Conservation (phyloP, 75 land plant genomes). For the Gnetum montanum region DNA sequence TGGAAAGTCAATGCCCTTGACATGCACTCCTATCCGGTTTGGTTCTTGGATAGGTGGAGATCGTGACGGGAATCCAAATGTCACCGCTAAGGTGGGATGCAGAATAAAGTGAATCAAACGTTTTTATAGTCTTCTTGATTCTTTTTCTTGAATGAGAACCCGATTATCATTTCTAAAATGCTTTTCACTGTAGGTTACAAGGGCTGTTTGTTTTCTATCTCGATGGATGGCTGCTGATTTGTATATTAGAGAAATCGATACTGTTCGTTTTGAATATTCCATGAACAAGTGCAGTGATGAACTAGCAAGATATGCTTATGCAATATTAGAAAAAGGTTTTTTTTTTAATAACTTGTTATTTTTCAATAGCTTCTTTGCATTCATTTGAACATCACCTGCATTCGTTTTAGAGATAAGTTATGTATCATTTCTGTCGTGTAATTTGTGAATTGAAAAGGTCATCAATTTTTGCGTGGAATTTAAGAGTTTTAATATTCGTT, state of each 20-base stretch:
- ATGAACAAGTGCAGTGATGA: conserved; percentile 74
- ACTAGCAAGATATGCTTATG: conserved; percentile 55
- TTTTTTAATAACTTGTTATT: too few relatives aligned
- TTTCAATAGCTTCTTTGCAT: neutral
- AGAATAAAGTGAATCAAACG: too few relatives aligned
- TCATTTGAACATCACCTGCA: too few relatives aligned
- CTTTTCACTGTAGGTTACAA: conserved; percentile 58
- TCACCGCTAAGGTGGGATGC: conserved; percentile 90
- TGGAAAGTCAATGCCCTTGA: conserved; percentile 81
- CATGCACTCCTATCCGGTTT: conserved; percentile 85
- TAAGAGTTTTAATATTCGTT: too few relatives aligned
- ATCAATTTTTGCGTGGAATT: too few relatives aligned
- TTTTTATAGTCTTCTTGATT: neutral
- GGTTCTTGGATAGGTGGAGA: conserved; percentile 99
- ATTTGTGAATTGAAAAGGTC: too few relatives aligned
- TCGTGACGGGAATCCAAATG: conserved; percentile 97
- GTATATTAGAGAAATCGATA: conserved; percentile 83
- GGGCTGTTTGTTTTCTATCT: conserved; percentile 80
- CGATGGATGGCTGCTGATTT: conserved; percentile 93
- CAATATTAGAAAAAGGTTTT: conserved; percentile 66
- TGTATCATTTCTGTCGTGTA: too few relatives aligned
- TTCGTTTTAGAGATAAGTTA: neutral
- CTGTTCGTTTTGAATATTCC: conserved; percentile 82
- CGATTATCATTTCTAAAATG: neutral
- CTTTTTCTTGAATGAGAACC: neutral